Conservation (phyloP, 2,329 filamentous ascomycete genomes). For the Aspergillus clavatus region DNA sequence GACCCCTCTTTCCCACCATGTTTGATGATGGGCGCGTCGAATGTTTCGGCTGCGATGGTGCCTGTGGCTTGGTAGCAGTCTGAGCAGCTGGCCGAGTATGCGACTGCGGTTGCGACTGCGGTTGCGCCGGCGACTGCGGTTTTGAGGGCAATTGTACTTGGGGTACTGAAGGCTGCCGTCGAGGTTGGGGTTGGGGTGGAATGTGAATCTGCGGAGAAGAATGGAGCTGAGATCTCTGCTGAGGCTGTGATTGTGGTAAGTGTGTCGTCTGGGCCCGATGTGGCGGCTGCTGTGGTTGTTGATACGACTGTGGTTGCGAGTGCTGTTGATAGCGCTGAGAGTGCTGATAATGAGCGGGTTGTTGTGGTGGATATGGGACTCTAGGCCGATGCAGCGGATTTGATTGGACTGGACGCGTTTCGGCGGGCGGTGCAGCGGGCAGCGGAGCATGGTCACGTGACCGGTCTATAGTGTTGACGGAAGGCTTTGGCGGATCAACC, state of each 20-base stretch:
- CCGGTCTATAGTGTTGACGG: neutral
- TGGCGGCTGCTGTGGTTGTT: constrained; percentile 1
- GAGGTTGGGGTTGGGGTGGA: too few species aligned
- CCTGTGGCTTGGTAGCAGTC: neutral
- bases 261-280: neutral
- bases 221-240: neutral
- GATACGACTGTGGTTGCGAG: neutral
- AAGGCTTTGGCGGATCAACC: constrained; percentile 40
- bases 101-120: neutral
- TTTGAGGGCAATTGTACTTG: neutral
- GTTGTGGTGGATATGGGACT: neutral
- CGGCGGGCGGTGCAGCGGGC: constrained; percentile 3
- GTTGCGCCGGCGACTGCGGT: neutral
- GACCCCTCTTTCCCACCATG: constrained; percentile 13
- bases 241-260: neutral
- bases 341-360: neutral
- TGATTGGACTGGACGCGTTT: neutral
- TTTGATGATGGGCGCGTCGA: neutral
- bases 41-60: constrained; percentile 3
- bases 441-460: constrained; percentile 11
- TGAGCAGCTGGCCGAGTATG: neutral
- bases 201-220: neutral
- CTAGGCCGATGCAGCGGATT: neutral
- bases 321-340: constrained; percentile 1
- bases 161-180: neutral